Evolutionary conservation across 148 eudicot genomes (phyloP), one percentile per base, ranked within the genome.

Genomic region (Bassia scoparia): DNA sequence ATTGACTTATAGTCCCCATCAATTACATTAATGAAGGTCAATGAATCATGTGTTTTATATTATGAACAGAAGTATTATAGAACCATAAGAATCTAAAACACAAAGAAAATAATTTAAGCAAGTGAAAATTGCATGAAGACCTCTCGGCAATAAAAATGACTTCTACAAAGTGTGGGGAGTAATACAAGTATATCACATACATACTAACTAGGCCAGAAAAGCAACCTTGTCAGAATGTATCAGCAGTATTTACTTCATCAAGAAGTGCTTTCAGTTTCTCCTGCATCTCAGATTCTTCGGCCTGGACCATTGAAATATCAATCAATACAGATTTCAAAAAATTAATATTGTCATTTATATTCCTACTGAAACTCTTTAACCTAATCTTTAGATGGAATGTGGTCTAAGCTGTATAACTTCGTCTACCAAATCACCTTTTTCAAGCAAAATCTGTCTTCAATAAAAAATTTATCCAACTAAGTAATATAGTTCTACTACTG

Each of bases 281-380:
- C 80, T 87, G 84, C 86, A 90, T 85, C 81, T 88, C 91, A 75
- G 63, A 79, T 77, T 89, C 96, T 89, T 95, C 96, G 14, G 86
- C 99, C 99, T 95, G 78, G 66, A 70, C 43, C 31, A 73, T n/a
- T n/a, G n/a, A n/a, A n/a, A n/a, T n/a, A n/a, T n/a, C n/a, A n/a
- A n/a, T n/a, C n/a, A n/a, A n/a, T n/a, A n/a, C n/a, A n/a, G n/a
- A n/a, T n/a, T n/a, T n/a, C n/a, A n/a, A n/a, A n/a, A n/a, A n/a
- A n/a, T n/a, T n/a, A n/a, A n/a, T n/a, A n/a, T n/a, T n/a, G n/a
- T n/a, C n/a, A n/a, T n/a, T n/a, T n/a, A n/a, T n/a, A n/a, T n/a
- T n/a, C n/a, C n/a, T n/a, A n/a, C n/a, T n/a, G n/a, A n/a, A n/a
- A n/a, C n/a, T n/a, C n/a, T n/a, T n/a, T n/a, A n/a, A n/a, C n/a